Conservation (phyloP, 2,329 filamentous ascomycete species). For the Gliomastix tumulicola region DNA sequence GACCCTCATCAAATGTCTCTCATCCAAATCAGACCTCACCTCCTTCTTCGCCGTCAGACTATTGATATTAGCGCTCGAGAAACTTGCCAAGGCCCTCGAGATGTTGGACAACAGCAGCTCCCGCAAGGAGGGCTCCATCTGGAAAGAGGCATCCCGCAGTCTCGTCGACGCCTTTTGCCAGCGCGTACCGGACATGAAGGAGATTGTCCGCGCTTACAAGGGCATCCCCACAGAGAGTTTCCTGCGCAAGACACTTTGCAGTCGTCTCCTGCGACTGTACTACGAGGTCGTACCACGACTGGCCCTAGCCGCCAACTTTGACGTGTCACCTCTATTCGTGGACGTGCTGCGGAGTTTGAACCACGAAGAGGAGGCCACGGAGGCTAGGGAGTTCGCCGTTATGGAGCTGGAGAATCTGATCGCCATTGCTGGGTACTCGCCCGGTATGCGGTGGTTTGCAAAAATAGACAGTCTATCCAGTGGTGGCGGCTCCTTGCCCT, state of each 20-base stretch:
- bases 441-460: slow-evolving; percentile 86
- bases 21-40: slow-evolving; percentile 69
- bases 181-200: slow-evolving; percentile 74
- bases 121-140: slow-evolving; percentile 23
- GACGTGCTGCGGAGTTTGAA: slow-evolving; percentile 59
- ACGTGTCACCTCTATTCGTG: slow-evolving; percentile 72
- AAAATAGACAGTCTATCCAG: slow-evolving; percentile 57
- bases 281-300: slow-evolving; percentile 75
- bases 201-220: slow-evolving; percentile 69
- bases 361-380: slow-evolving; percentile 30
- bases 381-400: slow-evolving; percentile 47
- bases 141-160: slow-evolving; percentile 62
- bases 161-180: slow-evolving; percentile 70
- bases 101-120: slow-evolving; percentile 44
- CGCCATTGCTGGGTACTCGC: slow-evolving; percentile 71
- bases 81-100: slow-evolving; percentile 59
- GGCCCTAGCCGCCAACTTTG: slow-evolving; percentile 78
- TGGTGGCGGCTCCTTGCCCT: slow-evolving; percentile 46
- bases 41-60: slow-evolving; percentile 80
- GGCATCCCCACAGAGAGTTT: slow-evolving; percentile 60
- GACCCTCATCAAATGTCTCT: slow-evolving; percentile 70
- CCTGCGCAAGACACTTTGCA: slow-evolving; percentile 71
- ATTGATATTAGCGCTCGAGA: slow-evolving; percentile 70
- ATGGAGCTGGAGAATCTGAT: slow-evolving; percentile 79
- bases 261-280: slow-evolving; percentile 74